Conservation (phyloP, 306 rosid genomes). For the Fragaria iinumae region DNA sequence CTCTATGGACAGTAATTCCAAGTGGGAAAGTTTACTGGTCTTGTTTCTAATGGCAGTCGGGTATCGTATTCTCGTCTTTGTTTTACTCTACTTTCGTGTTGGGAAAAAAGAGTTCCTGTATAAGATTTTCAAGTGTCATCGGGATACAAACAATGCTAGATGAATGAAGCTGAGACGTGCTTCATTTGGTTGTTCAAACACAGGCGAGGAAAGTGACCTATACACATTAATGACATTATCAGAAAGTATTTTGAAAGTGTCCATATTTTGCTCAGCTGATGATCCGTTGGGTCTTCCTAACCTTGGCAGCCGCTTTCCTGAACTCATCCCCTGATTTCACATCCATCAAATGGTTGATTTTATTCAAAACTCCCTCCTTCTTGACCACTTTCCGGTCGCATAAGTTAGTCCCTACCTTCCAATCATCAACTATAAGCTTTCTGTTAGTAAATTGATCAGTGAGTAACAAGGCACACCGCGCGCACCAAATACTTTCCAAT, state of each 20-base stretch:
- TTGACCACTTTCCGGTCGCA: constrained; percentile 11
- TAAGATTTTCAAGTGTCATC: constrained; percentile 44
- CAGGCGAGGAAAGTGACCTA: neutral
- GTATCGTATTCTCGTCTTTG: constrained; percentile 64
- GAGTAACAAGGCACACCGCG: constrained; percentile 23
- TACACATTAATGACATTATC: neutral
- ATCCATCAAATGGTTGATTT: constrained; percentile 40
- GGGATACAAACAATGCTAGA: too few relatives aligned
- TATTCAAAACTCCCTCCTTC: constrained; percentile 32
- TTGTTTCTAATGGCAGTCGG: constrained; percentile 86
- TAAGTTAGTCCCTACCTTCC: constrained; percentile 54
- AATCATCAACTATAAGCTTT: constrained; percentile 55
- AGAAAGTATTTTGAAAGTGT: constrained; percentile 20
- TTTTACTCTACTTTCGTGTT: constrained; percentile 45
- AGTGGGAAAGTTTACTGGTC: constrained; percentile 83
- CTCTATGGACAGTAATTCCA: constrained; percentile 62
- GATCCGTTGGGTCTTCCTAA: constrained; percentile 44
- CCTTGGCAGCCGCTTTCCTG: constrained; percentile 27
- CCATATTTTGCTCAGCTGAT: constrained; percentile 33
- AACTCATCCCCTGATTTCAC: constrained; percentile 28
- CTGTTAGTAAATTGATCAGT: constrained; percentile 61
- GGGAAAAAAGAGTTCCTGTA: constrained; percentile 46
- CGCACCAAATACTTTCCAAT: constrained; percentile 43
- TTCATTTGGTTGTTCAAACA: constrained; percentile 19
- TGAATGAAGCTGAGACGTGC: constrained; percentile 42